Conservation (phyloP, 805 yeast species). For the Suhomyces xylopsoci region DNA sequence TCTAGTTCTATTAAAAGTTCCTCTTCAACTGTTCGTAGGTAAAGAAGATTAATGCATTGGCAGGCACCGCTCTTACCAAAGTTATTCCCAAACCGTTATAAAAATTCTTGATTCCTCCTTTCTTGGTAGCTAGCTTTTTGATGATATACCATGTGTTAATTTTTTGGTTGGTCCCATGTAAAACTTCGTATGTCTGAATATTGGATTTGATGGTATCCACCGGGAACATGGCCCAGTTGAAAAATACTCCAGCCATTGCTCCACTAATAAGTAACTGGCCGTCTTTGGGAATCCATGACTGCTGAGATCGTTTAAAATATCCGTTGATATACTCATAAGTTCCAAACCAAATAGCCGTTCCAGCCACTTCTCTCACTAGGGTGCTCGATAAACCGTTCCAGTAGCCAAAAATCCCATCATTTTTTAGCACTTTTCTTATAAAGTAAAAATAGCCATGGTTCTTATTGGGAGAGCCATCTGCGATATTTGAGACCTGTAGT, state of each 20-base stretch:
- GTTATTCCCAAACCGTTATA: conserved; percentile 88
- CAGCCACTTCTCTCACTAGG: conserved; percentile 76
- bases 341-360: conserved; percentile 94
- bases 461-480: conserved; percentile 21
- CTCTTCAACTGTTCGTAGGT: conserved; percentile 64
- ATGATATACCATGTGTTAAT: conserved; percentile 1
- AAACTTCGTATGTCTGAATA: conserved; percentile 61
- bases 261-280: conserved; percentile 70
- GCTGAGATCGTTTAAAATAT: conserved; percentile 28
- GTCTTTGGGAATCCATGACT: conserved; percentile 21
- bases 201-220: conserved; percentile 87
- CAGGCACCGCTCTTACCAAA: conserved; percentile 77
- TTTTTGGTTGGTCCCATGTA: conserved; percentile 6
- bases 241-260: conserved; percentile 80
- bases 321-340: conserved; percentile 62
- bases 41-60: conserved; percentile 83
- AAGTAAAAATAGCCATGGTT: conserved; percentile 29
- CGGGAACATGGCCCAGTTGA: conserved; percentile 79
- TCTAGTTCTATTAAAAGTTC: conserved; percentile 12
- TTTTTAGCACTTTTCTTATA: conserved; percentile 36
- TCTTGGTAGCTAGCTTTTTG: conserved; percentile 11
- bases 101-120: conserved; percentile 66
- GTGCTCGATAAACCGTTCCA: conserved; percentile 91
- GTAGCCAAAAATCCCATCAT: conserved; percentile 65
- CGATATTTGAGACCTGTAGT: conserved; percentile 61